phyloP scores from a whole-genome alignment of 495 filamentous ascomycete genomes.

The Daldinia loculata region DNA sequence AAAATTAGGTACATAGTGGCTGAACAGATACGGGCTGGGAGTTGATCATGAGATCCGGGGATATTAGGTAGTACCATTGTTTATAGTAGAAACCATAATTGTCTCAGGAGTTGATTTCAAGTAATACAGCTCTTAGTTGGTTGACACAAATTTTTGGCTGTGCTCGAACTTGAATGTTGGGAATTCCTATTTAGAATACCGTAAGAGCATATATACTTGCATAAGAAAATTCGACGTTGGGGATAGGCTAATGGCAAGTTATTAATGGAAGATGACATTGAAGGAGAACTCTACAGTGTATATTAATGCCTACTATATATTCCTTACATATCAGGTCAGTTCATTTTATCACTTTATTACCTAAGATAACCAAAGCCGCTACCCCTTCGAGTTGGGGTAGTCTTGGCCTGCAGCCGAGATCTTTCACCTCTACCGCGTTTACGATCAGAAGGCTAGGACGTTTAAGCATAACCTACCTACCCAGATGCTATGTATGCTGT shows the following conservation, averaged over 20 bases:
- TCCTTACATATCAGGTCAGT: background rate
- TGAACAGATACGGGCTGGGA: background rate
- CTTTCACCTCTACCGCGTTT: background rate
- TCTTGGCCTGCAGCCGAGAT: conserved; percentile 1
- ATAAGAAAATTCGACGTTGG: background rate
- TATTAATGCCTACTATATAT: background rate
- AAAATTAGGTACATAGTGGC: background rate
- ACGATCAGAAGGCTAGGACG: background rate
- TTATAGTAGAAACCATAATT: background rate
- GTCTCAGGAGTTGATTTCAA: background rate
- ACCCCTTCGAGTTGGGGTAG: conserved; percentile 13
- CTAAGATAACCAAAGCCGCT: conserved; percentile 21
- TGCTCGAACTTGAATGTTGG: background rate
- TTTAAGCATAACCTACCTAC: background rate
- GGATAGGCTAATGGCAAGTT: background rate
- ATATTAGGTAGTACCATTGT: background rate
- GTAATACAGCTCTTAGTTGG: background rate
- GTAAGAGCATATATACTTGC: background rate
- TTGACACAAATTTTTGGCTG: background rate
- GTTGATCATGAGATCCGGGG: background rate
- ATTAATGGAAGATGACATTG: background rate
- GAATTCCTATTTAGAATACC: background rate
- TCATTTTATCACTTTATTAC: conserved; percentile 15
- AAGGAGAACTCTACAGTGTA: background rate
- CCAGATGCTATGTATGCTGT: background rate